Conservation (phyloP, 2,329 filamentous ascomycete species). For the Verticillium tricorpus region DNA sequence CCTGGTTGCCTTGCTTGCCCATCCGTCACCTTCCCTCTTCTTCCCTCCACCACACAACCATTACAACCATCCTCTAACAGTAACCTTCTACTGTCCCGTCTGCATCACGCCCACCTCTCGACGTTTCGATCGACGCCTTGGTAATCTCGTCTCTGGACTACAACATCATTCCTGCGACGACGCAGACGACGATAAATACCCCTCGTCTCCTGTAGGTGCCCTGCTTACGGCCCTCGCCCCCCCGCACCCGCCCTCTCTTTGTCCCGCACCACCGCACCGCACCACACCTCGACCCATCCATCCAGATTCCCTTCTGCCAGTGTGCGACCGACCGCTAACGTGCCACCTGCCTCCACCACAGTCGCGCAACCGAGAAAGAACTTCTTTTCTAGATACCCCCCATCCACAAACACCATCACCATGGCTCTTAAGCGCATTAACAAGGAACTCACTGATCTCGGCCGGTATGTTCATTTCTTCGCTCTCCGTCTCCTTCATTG, state of each 20-base stretch:
- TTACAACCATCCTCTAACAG: neutral
- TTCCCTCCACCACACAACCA: neutral
- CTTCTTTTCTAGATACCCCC: conserved; percentile 13
- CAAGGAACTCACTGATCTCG: conserved; percentile 88
- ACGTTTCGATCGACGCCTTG: neutral
- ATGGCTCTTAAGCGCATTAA: conserved; percentile 95
- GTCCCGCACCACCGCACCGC: neutral
- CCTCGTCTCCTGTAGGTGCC: neutral
- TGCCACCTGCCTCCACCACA: neutral
- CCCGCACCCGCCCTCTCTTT: neutral
- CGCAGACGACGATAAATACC: neutral
- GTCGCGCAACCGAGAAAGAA: neutral
- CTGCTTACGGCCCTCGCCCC: neutral
- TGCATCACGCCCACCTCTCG: neutral
- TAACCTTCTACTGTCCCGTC: neutral
- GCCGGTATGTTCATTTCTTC: conserved; percentile 55
- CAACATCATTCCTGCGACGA: neutral
- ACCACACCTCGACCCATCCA: neutral
- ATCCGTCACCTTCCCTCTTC: neutral
- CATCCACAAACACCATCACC: conserved; percentile 22
- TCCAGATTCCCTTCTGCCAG: neutral
- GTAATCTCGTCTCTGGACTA: neutral
- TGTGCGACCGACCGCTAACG: neutral
- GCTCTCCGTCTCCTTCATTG: conserved; percentile 12
- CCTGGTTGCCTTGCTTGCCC: neutral